Evolutionary conservation across 495 filamentous ascomycete species (phyloP).

Genomic region (Penicilliopsis zonata): DNA sequence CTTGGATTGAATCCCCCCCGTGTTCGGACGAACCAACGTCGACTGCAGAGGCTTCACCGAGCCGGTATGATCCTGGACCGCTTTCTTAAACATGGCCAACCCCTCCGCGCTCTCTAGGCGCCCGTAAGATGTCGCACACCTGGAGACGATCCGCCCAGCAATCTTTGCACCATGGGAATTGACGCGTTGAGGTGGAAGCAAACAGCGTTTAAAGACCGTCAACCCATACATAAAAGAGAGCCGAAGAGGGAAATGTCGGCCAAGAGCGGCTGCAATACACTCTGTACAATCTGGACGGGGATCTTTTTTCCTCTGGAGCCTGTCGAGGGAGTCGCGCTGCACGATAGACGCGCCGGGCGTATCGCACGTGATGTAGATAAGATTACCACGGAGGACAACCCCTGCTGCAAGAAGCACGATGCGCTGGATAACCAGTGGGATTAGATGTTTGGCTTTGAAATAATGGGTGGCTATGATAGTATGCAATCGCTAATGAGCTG

Average conservation of each 20-base stretch:
- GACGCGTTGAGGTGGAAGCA: constrained; percentile 10
- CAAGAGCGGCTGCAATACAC: background rate
- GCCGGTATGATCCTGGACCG: constrained; percentile 26
- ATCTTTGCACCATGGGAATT: constrained; percentile 12
- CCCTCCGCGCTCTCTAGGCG: constrained; percentile 6
- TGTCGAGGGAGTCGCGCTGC: too few relatives aligned
- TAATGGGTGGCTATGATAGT: too few relatives aligned
- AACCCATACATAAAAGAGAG: constrained; percentile 24
- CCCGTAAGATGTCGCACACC: constrained; percentile 16
- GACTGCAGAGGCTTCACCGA: constrained; percentile 26
- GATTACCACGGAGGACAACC: too few relatives aligned
- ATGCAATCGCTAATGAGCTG: too few relatives aligned
- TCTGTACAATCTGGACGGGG: too few relatives aligned
- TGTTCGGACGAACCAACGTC: constrained; percentile 16
- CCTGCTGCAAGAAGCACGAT: too few relatives aligned
- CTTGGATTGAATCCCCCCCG: constrained; percentile 9
- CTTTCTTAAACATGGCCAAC: constrained; percentile 31
- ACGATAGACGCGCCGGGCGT: constrained; percentile 7
- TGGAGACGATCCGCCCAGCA: constrained; percentile 9
- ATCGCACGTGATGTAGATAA: constrained; percentile 30
- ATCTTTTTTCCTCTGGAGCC: too few relatives aligned
- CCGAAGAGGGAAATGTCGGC: constrained; percentile 1
- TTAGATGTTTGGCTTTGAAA: too few relatives aligned
- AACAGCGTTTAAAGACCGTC: constrained; percentile 6
- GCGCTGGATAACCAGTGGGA: too few relatives aligned